Percentiles rank a stretch among this genome's conserved stretches.
phyloP scores from a whole-genome alignment of 2,329 filamentous ascomycete genomes.

The Teratosphaeria nubilosa region DNA sequence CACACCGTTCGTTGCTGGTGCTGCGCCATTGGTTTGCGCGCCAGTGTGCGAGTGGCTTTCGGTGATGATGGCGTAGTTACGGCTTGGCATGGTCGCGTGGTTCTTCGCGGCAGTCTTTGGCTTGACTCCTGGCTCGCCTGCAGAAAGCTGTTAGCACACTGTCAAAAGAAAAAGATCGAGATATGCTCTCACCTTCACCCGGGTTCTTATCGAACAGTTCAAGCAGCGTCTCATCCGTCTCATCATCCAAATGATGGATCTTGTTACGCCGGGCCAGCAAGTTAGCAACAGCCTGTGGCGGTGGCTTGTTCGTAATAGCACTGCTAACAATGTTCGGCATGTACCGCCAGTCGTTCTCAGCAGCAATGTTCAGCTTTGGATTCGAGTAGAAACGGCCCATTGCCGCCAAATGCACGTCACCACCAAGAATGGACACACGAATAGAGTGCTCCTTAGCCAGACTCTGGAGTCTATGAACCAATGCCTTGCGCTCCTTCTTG shows the following conservation, averaged over 20 bases:
- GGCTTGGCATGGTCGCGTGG: slow-evolving; percentile 69
- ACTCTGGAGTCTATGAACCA: slow-evolving; percentile 56
- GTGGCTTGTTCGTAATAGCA: slow-evolving; percentile 59
- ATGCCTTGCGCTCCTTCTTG: slow-evolving; percentile 71
- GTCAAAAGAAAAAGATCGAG: not conserved
- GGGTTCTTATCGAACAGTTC: slow-evolving; percentile 54
- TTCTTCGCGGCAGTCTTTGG: slow-evolving; percentile 63
- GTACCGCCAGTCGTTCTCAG: slow-evolving; percentile 51
- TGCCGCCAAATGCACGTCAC: slow-evolving; percentile 55
- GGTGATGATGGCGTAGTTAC: slow-evolving; percentile 55
- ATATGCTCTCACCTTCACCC: slow-evolving; percentile 15
- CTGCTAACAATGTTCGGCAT: slow-evolving; percentile 56
- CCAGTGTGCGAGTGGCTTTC: slow-evolving; percentile 34
- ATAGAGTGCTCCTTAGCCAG: slow-evolving; percentile 46
- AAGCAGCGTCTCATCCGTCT: slow-evolving; percentile 56
- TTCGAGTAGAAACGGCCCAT: slow-evolving; percentile 56
- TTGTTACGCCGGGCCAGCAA: slow-evolving; percentile 53
- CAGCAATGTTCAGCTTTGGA: slow-evolving; percentile 45
- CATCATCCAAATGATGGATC: slow-evolving; percentile 52
- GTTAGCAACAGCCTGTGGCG: slow-evolving; percentile 55
- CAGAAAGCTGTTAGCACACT: not conserved
- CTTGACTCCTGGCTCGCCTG: slow-evolving; percentile 31
- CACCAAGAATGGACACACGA: slow-evolving; percentile 52
- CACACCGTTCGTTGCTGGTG: slow-evolving; percentile 6
- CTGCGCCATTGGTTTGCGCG: slow-evolving; percentile 4